A percentile compares a stretch with the other conserved stretches of the same genome.
These are phyloP conservation scores for Spirogloea muscicola DNA, from an alignment of 139 green algal genomes.

Conservation along the genomic window DNA sequence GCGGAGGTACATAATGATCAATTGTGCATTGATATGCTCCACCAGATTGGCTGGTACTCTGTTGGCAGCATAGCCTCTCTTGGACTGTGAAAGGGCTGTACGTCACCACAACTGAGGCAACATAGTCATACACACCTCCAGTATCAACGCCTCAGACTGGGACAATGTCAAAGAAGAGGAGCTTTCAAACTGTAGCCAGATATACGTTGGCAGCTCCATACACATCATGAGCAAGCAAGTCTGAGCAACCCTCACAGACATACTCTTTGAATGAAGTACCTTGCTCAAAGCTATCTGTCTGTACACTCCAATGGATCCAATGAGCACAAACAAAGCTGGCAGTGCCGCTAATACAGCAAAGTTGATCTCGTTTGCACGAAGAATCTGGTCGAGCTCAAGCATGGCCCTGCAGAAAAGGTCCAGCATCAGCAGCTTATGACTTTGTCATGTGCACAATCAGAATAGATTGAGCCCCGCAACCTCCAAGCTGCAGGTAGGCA, in stretches of 20 bases:
- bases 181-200: neutral
- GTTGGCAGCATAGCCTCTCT: neutral
- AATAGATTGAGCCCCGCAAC: too few relatives aligned
- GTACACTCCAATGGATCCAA: constrained; percentile 26
- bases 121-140: neutral
- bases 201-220: too few relatives aligned
- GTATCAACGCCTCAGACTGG: neutral
- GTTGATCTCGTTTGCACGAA: constrained; percentile 82
- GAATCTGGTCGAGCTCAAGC: constrained; percentile 91
- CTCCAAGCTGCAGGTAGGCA: too few relatives aligned
- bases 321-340: constrained; percentile 62
- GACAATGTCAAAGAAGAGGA: neutral
- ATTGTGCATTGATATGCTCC: neutral
- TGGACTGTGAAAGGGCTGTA: neutral
- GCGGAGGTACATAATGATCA: neutral
- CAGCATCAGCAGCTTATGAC: constrained; percentile 91
- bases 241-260: too few relatives aligned
- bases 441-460: too few relatives aligned
- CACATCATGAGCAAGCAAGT: too few relatives aligned
- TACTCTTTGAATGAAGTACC: constrained; percentile 3
- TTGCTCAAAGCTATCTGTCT: constrained; percentile 14
- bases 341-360: constrained; percentile 65
- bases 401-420: constrained; percentile 84
- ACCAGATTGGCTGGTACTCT: neutral
- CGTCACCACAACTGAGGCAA: neutral